Base-by-base conservation (phyloP, 2,329 filamentous ascomycete species). In the Monilinia vaccinii-corymbosi region DNA sequence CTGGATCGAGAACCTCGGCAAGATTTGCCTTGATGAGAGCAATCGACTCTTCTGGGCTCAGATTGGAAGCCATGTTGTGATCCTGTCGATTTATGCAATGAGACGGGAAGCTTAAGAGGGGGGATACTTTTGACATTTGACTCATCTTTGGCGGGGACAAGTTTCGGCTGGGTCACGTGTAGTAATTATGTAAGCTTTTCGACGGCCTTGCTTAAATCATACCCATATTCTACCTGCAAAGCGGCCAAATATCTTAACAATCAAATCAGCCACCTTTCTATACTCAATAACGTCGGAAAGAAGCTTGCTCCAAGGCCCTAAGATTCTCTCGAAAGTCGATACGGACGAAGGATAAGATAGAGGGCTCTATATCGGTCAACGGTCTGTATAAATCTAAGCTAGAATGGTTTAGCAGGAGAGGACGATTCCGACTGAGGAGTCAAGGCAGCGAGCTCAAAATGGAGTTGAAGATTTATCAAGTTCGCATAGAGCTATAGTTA, bases 11-110 rank as follows among this genome's bases (percentile, higher is more conserved):
- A 53, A 90, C 78, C 78, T 96, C 91, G 63, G 86, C 84, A 61
- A 95, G 79, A 74, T 94, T 94, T 72, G 86, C 84, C 63, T 81
- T 83, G 76, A 96, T 95, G 70, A 96, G 81, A 59, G 80, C 80
- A 68, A 93, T 79, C 73, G 86, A 86, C 74, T 90, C 83, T 63
- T 81, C 75, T 64, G 75, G 70, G 62, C 74, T 77, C 60, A 71
- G 48, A 55, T 58, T 57, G 10, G 67, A 61, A 16, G 68, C 62
- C 65, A 69, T 69, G 40, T 55, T 66, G 49, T 53, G 49, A 21
- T 60, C 55, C 56, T 55, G 28, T 59, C 58, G 45, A 42, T 50
- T 44, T 38, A 51, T 53, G 58, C 14, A 38, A 36, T 18, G 23
- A 34, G 23, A 23, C 31, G 28, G 14, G 23, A 14, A 23, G 36